Percentiles rank a stretch among this genome's conserved stretches.
These are phyloP conservation scores for Xerocomus potaroensis DNA, from an alignment of 768 basidiomycete genomes.

Conservation along the genomic window DNA sequence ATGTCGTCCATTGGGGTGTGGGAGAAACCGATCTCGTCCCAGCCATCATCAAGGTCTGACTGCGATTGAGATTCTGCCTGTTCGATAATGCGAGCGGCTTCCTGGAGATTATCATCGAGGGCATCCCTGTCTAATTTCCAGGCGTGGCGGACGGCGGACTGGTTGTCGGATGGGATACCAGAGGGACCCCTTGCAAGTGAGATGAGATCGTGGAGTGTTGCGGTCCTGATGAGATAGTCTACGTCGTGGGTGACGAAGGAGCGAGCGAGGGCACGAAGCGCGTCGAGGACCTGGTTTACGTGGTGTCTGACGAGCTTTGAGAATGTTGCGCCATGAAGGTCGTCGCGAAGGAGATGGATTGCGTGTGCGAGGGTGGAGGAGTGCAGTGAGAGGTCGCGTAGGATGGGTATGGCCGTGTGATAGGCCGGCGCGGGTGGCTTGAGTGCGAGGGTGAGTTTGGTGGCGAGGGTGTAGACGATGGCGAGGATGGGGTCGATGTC, in stretches of 20 bases:
- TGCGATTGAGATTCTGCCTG: conserved; percentile 27
- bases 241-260: conserved; percentile 42
- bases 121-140: conserved; percentile 52
- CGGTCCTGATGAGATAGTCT: conserved; percentile 54
- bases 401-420: conserved; percentile 45
- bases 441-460: conserved; percentile 59
- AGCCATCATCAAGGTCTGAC: conserved; percentile 47
- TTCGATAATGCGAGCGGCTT: conserved; percentile 53
- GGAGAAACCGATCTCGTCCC: conserved; percentile 56
- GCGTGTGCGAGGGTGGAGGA: conserved; percentile 50
- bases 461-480: conserved; percentile 51
- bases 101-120: conserved; percentile 57
- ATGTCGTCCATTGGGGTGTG: conserved; percentile 41
- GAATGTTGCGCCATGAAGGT: conserved; percentile 44
- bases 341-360: conserved; percentile 38
- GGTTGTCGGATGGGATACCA: conserved; percentile 55
- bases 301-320: conserved; percentile 39
- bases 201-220: conserved; percentile 59
- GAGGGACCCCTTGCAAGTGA: conserved; percentile 41
- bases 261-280: conserved; percentile 42
- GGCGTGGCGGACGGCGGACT: conserved; percentile 49
- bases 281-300: conserved; percentile 40
- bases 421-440: conserved; percentile 55
- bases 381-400: conserved; percentile 50
- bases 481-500: conserved; percentile 58